These are phyloP conservation scores for Chalara sp. DNA, from an alignment of 2,329 filamentous ascomycete species.

Conservation along the genomic window DNA sequence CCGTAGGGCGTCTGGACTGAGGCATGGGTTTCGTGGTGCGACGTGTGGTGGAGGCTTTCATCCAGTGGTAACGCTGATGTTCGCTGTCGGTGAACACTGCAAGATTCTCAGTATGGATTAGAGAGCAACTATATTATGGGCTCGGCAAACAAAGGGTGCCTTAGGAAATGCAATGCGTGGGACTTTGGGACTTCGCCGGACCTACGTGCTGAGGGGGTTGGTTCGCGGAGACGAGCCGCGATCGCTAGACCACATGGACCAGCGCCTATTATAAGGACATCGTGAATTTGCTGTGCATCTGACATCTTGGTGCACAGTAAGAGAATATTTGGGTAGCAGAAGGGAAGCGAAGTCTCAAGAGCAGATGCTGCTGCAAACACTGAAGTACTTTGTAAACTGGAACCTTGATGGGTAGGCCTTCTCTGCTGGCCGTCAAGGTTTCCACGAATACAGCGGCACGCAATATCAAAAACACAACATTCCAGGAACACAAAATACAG, in stretches of 20 bases:
- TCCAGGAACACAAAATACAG: too few species aligned
- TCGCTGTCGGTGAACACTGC: constrained; percentile 72
- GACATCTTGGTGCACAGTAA: background rate
- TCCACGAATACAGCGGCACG: too few species aligned
- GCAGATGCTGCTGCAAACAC: too few species aligned
- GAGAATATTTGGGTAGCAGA: too few species aligned
- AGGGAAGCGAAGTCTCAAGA: too few species aligned
- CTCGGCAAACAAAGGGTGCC: background rate
- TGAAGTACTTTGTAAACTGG: too few species aligned
- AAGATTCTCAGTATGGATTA: background rate
- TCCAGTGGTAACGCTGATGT: constrained; percentile 70
- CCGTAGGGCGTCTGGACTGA: constrained; percentile 25
- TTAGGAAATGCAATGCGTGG: too few species aligned
- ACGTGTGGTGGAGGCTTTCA: constrained; percentile 52
- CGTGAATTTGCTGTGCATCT: constrained; percentile 35
- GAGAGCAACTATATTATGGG: background rate
- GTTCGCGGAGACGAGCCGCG: constrained; percentile 64
- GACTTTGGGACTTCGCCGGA: background rate
- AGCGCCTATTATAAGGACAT: constrained; percentile 58
- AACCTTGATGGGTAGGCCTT: too few species aligned
- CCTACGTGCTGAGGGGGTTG: constrained; percentile 59
- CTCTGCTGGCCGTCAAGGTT: too few species aligned
- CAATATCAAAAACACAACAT: background rate
- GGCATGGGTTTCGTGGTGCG: constrained; percentile 29
- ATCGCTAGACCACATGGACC: constrained; percentile 71